Evolutionary conservation across 225 moss, liverwort and hornwort genomes (phyloP).

Genomic region (Pleurozium schreberi): DNA sequence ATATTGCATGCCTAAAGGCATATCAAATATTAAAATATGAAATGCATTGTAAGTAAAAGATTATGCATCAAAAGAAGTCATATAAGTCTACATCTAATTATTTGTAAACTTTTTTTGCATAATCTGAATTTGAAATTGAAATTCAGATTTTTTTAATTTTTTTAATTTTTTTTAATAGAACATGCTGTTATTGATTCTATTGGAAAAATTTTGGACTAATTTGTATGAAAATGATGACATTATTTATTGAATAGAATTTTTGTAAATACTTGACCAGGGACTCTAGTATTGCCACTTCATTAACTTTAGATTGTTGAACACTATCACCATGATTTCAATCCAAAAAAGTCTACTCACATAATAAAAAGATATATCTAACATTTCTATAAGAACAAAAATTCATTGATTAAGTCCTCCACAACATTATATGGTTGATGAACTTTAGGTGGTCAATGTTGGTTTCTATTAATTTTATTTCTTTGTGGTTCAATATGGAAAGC

Average conservation of each 20-base stretch:
- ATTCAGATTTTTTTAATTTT: not conserved
- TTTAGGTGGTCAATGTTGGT: not conserved
- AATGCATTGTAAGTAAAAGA: not conserved
- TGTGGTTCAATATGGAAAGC: not conserved
- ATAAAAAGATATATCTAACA: not conserved
- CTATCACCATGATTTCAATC: not conserved
- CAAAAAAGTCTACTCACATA: accelerated
- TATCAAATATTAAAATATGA: too few species aligned
- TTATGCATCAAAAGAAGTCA: too few species aligned
- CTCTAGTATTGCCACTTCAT: not conserved
- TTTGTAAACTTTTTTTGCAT: not conserved
- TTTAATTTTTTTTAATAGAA: not conserved
- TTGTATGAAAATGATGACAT: not conserved
- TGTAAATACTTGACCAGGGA: not conserved
- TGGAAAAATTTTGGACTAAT: not conserved
- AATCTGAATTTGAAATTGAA: not conserved
- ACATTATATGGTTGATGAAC: too few species aligned
- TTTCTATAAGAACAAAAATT: not conserved
- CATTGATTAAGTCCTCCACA: not conserved
- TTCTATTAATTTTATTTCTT: not conserved
- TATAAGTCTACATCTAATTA: not conserved
- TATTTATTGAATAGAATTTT: too few species aligned
- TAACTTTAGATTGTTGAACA: not conserved
- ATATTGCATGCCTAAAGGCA: too few species aligned
- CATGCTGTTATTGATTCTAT: not conserved